phyloP scores from a whole-genome alignment of 129 eudicot genomes.

The Oenanthe sinensis region DNA sequence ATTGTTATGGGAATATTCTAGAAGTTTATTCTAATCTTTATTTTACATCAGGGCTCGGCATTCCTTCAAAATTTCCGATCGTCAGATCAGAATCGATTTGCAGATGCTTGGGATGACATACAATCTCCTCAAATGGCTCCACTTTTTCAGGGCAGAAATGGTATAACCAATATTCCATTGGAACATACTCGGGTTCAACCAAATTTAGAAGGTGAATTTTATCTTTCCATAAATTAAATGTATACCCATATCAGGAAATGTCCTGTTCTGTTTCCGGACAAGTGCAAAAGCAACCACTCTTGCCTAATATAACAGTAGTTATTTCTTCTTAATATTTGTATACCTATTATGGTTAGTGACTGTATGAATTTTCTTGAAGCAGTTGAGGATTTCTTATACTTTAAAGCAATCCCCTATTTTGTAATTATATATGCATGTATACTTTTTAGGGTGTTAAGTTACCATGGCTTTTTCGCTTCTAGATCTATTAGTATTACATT shows the following conservation, averaged over 20 bases:
- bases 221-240: background rate
- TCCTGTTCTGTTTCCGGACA: background rate
- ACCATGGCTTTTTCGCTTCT: background rate
- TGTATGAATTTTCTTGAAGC: background rate
- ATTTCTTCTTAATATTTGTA: background rate
- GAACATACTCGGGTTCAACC: slow-evolving; percentile 44
- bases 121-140: slow-evolving; percentile 66
- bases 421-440: background rate
- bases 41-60: slow-evolving; percentile 53
- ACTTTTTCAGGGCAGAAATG: slow-evolving; percentile 35
- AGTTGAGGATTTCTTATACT: background rate
- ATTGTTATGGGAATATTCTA: background rate
- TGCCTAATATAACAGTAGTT: background rate
- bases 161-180: slow-evolving; percentile 28
- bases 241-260: background rate
- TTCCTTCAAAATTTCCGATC: slow-evolving; percentile 68
- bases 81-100: slow-evolving; percentile 59
- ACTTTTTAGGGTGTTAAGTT: background rate
- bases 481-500: background rate
- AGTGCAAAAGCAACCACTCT: background rate
- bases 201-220: slow-evolving; percentile 50
- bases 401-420: background rate
- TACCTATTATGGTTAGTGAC: background rate
- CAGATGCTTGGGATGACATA: slow-evolving; percentile 87
- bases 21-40: background rate